Evolutionary conservation across 306 rosid species (phyloP).

Genomic region (Malus domestica): DNA sequence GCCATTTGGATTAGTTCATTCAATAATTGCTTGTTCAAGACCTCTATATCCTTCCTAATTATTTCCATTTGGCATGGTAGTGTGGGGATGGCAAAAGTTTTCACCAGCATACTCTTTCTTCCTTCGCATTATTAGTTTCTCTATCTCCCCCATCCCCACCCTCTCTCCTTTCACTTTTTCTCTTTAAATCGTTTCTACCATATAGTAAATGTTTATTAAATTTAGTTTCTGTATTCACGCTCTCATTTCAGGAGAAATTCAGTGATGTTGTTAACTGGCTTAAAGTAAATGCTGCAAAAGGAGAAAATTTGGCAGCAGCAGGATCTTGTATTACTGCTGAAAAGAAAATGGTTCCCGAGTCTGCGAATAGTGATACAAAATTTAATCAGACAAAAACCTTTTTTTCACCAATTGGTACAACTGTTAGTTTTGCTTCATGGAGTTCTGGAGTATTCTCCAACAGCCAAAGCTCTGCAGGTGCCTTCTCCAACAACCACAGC

Average conservation of each 20-base stretch:
- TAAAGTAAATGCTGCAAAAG: constrained; percentile 58
- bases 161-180: background rate
- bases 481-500: constrained; percentile 18
- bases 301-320: constrained; percentile 34
- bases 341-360: constrained; percentile 38
- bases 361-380: constrained; percentile 34
- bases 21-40: background rate
- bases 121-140: background rate
- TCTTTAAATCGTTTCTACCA: background rate
- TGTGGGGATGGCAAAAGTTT: background rate
- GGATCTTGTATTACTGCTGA: constrained; percentile 31
- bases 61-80: background rate
- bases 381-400: constrained; percentile 40
- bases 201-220: background rate
- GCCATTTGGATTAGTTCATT: background rate
- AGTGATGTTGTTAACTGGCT: constrained; percentile 90
- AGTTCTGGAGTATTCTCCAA: constrained; percentile 44
- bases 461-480: constrained; percentile 17
- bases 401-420: constrained; percentile 34
- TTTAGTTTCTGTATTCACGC: constrained; percentile 5
- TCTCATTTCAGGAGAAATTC: constrained; percentile 68
- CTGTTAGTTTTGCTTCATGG: constrained; percentile 46
- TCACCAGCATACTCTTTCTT: background rate
- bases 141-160: background rate
- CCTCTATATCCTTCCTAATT: background rate